Percentiles rank a stretch among this genome's conserved stretches.
Evolutionary conservation across 2,329 filamentous ascomycete genomes (phyloP).

Genomic region (Aspergillus tamarii): DNA sequence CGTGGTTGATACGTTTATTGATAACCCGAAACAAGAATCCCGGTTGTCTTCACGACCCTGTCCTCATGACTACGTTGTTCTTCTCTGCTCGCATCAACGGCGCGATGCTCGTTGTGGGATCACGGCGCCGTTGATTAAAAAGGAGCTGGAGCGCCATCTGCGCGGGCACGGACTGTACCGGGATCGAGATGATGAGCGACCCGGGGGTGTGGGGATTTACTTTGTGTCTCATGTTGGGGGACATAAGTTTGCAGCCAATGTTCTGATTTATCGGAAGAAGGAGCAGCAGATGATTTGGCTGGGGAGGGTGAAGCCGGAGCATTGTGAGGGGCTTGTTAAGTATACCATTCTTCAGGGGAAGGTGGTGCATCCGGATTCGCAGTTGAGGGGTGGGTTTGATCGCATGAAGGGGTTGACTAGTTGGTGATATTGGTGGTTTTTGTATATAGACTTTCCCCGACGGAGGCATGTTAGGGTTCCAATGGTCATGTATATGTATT

Average conservation of each 20-base stretch:
- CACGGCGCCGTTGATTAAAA: constrained; percentile 77
- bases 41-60: constrained; percentile 60
- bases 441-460: not conserved
- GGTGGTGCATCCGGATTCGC: constrained; percentile 80
- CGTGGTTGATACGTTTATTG: constrained; percentile 69
- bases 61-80: constrained; percentile 78
- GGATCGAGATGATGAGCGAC: constrained; percentile 78
- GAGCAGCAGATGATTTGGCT: constrained; percentile 70
- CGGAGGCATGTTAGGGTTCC: not conserved
- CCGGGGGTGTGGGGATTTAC: constrained; percentile 85
- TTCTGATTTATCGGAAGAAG: constrained; percentile 77
- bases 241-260: constrained; percentile 90
- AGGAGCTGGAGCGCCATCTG: constrained; percentile 81
- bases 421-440: constrained; percentile 28
- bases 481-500: not conserved
- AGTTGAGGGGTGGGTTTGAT: constrained; percentile 85
- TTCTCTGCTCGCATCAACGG: constrained; percentile 86
- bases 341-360: constrained; percentile 88
- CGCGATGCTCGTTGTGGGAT: constrained; percentile 91
- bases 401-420: constrained; percentile 73
- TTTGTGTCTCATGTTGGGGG: constrained; percentile 92
- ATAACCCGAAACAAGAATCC: constrained; percentile 59
- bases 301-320: constrained; percentile 77
- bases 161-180: constrained; percentile 77
- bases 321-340: constrained; percentile 84